These are phyloP conservation scores for Pythium aquatile DNA, from an alignment of 352 stramenopile species.

Conservation along the genomic window DNA sequence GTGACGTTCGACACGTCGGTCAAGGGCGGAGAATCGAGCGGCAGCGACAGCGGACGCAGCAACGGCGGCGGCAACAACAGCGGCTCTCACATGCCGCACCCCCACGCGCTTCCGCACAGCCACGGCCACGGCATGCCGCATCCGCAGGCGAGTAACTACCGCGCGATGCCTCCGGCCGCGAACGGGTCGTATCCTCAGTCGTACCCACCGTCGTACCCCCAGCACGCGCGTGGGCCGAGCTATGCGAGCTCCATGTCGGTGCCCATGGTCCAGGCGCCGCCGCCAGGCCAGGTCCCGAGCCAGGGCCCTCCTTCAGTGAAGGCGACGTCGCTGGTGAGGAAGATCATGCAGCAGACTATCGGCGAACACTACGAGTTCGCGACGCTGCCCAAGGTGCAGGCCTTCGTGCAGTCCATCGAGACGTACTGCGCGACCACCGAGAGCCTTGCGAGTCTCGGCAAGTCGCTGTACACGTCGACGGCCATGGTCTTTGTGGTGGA, in stretches of 20 bases:
- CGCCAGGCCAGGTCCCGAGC: background rate
- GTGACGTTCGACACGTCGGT: constrained; percentile 76
- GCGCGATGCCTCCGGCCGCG: too few species aligned
- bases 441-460: constrained; percentile 77
- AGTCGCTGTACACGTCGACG: constrained; percentile 78
- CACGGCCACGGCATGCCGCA: constrained; percentile 3
- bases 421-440: constrained; percentile 73
- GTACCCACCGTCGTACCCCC: constrained; percentile 3
- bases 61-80: constrained; percentile 8
- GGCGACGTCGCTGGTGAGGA: constrained; percentile 54
- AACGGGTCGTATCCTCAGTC: background rate
- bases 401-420: constrained; percentile 70
- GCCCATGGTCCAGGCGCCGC: background rate
- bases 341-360: constrained; percentile 78
- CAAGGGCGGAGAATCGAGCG: constrained; percentile 45
- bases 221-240: background rate
- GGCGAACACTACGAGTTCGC: constrained; percentile 73
- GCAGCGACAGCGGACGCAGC: constrained; percentile 40
- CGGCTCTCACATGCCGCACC: background rate
- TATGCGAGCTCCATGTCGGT: background rate
- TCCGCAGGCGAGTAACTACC: background rate
- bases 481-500: constrained; percentile 82
- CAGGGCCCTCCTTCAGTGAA: constrained; percentile 13
- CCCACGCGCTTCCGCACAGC: background rate
- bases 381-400: constrained; percentile 63